Percentiles rank a stretch among this genome's conserved stretches.
These are phyloP conservation scores for Podila minutissima DNA, from an alignment of 192 early-diverging fungal genomes.

Conservation along the genomic window DNA sequence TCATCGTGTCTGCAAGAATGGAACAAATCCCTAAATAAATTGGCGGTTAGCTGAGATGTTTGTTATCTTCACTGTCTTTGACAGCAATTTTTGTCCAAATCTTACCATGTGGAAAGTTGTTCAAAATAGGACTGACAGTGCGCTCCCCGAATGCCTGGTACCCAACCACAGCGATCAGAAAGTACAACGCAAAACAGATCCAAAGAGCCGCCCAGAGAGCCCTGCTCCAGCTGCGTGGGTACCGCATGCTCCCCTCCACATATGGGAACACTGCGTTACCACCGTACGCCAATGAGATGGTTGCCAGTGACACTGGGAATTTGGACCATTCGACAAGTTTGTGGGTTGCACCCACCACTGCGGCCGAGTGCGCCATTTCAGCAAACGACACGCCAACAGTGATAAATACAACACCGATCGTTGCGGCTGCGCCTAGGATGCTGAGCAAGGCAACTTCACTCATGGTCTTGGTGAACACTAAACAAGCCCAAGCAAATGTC, in stretches of 20 bases:
- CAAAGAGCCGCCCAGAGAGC: constrained; percentile 66
- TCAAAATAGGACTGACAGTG: constrained; percentile 75
- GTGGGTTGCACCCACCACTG: constrained; percentile 11
- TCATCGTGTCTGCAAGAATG: constrained; percentile 71
- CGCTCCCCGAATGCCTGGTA: constrained; percentile 76
- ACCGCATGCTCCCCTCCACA: constrained; percentile 76
- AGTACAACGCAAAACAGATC: constrained; percentile 70
- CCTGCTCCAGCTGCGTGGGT: constrained; percentile 72
- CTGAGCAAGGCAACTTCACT: constrained; percentile 74
- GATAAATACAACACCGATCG: constrained; percentile 71
- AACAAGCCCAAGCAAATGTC: constrained; percentile 68
- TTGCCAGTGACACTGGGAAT: constrained; percentile 72
- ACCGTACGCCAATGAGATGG: constrained; percentile 75
- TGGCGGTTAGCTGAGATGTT: too few relatives aligned
- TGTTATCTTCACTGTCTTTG: too few relatives aligned
- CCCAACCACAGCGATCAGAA: constrained; percentile 71
- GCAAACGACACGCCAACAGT: constrained; percentile 61
- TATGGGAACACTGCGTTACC: constrained; percentile 86
- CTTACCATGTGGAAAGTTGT: constrained; percentile 64
- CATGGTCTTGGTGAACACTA: constrained; percentile 76
- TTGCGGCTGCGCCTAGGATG: constrained; percentile 75
- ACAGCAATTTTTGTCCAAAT: background rate
- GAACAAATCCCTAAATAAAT: constrained; percentile 49
- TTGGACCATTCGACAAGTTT: constrained; percentile 56
- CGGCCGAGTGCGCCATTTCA: constrained; percentile 24